Conservation (phyloP, 202 grass and related monocot species). For the Carex sylvatica region DNA sequence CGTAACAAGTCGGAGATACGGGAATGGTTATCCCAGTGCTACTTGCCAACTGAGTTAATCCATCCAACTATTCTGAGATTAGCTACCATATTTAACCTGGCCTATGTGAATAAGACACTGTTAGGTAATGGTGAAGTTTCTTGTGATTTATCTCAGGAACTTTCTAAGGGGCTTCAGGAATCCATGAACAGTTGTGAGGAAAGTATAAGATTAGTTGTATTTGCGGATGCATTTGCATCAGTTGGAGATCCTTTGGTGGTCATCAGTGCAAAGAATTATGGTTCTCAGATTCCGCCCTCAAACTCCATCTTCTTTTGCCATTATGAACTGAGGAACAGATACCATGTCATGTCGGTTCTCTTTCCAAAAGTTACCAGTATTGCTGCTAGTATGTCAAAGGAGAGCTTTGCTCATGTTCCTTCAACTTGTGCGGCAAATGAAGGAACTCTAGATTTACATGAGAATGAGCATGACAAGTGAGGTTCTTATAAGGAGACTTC, state of each 20-base stretch:
- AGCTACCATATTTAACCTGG: slow-evolving; percentile 37
- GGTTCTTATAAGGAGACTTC: too few relatives aligned
- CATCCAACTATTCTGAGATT: slow-evolving; percentile 36
- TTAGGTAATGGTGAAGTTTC: not conserved
- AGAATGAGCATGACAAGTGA: too few relatives aligned
- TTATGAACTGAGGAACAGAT: slow-evolving; percentile 30
- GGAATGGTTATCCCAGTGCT: slow-evolving; percentile 32
- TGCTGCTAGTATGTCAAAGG: not conserved
- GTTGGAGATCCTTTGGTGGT: slow-evolving; percentile 47
- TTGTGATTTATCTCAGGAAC: slow-evolving; percentile 29
- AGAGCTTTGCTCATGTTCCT: too few relatives aligned
- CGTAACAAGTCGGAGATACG: not conserved
- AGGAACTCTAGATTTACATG: too few relatives aligned
- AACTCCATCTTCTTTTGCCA: slow-evolving; percentile 35
- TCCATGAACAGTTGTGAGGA: not conserved
- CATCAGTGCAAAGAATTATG: slow-evolving; percentile 21
- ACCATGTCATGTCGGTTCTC: slow-evolving; percentile 36
- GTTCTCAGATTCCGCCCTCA: not conserved
- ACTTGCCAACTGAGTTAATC: not conserved
- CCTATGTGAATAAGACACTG: slow-evolving; percentile 13
- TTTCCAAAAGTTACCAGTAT: slow-evolving; percentile 18
- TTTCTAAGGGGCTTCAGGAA: slow-evolving; percentile 32
- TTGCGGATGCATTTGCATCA: slow-evolving; percentile 41
- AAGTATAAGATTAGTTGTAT: not conserved
- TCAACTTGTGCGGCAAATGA: too few relatives aligned